Conservation (phyloP, 129 eudicot species). For the Pseudognaphalium luteoalbum region DNA sequence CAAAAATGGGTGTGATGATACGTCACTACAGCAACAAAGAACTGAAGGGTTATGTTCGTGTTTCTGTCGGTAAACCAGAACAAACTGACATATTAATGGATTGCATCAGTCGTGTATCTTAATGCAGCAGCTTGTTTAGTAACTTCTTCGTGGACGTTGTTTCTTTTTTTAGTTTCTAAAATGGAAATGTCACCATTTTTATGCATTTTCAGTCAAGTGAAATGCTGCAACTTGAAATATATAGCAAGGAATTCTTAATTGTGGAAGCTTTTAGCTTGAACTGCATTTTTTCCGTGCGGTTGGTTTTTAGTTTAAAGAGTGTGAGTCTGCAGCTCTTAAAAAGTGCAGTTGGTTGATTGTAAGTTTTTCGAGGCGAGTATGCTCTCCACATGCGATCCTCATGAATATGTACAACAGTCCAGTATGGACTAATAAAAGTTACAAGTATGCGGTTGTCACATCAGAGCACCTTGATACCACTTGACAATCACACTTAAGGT, state of each 20-base stretch:
- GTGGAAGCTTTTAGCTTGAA: neutral
- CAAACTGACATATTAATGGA: slow-evolving; percentile 84
- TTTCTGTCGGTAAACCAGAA: slow-evolving; percentile 97
- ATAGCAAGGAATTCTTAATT: neutral
- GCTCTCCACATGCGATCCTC: no score
- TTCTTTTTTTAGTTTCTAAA: slow-evolving; percentile 8
- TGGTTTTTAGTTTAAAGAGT: neutral
- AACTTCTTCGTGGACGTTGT: neutral
- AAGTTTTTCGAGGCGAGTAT: no score
- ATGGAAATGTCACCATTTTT: slow-evolving; percentile 1
- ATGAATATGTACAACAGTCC: no score
- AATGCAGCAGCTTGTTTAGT: neutral
- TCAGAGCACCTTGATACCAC: no score
- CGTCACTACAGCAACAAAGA: slow-evolving; percentile 97
- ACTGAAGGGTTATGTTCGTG: slow-evolving; percentile 81
- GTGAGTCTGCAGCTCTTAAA: neutral
- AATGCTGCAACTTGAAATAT: neutral
- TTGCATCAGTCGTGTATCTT: slow-evolving; percentile 48
- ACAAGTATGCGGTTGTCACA: no score
- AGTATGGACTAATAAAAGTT: no score
- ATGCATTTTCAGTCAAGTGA: neutral
- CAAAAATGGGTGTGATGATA: slow-evolving; percentile 96
- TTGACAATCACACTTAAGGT: no score
- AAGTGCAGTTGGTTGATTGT: no score
- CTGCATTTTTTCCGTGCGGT: neutral